Percentiles rank a stretch among this genome's conserved stretches.
These are phyloP conservation scores for Xylaria intraflava DNA, from an alignment of 495 filamentous ascomycete species.

Conservation along the genomic window DNA sequence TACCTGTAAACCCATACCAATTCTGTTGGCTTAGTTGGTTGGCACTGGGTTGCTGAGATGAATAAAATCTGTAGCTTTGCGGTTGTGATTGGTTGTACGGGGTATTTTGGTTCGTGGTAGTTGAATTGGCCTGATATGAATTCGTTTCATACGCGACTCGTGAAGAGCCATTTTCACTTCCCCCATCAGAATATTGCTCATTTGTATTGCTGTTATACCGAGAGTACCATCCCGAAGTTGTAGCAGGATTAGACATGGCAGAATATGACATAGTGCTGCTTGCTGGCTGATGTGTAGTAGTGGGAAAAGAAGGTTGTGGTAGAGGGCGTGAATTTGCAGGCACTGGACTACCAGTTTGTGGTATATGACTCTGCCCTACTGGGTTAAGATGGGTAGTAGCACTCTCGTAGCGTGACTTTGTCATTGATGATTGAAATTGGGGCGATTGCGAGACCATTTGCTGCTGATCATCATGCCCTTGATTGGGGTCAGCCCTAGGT, in stretches of 20 bases:
- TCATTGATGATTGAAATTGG: slow-evolving; percentile 15
- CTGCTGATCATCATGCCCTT: slow-evolving; percentile 8
- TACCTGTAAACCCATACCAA: slow-evolving; percentile 21
- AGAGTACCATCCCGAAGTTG: slow-evolving; percentile 21
- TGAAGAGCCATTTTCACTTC: slow-evolving; percentile 14
- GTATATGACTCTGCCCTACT: slow-evolving; percentile 17
- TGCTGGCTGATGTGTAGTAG: slow-evolving; percentile 4
- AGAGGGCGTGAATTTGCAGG: slow-evolving; percentile 16
- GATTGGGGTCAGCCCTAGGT: slow-evolving; percentile 9
- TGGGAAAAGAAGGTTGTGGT: slow-evolving; percentile 16
- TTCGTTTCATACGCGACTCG: slow-evolving; percentile 22
- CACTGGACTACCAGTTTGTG: slow-evolving; percentile 21
- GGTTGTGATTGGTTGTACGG: slow-evolving; percentile 19
- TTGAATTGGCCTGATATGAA: slow-evolving; percentile 18
- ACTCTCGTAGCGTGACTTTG: slow-evolving; percentile 20
- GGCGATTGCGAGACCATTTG: slow-evolving; percentile 13
- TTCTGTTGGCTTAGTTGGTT: slow-evolving; percentile 19
- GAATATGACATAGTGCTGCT: slow-evolving; percentile 14
- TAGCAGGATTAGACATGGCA: slow-evolving; percentile 11
- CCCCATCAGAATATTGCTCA: slow-evolving; percentile 17
- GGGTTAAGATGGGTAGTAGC: slow-evolving; percentile 14
- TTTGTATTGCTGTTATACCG: slow-evolving; percentile 18
- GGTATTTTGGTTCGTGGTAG: slow-evolving; percentile 11
- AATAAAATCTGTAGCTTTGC: slow-evolving; percentile 20
- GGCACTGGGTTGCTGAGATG: slow-evolving; percentile 12